A percentile compares a stretch with the other conserved stretches of the same genome.
Evolutionary conservation across 2,329 filamentous ascomycete genomes (phyloP).

Genomic region (Endothia cerciana): DNA sequence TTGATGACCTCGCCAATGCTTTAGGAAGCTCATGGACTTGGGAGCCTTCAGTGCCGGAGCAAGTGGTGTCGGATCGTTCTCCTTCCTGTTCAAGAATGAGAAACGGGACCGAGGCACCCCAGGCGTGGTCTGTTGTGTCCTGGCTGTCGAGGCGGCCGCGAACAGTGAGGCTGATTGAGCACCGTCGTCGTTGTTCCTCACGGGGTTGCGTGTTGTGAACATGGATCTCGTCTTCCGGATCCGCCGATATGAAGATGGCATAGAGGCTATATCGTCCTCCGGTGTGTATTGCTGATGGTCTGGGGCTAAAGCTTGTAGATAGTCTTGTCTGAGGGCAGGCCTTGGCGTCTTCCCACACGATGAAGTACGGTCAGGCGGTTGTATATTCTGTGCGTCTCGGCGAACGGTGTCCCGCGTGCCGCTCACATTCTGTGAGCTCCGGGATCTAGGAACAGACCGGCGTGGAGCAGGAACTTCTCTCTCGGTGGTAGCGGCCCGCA

Average conservation of each 20-base stretch:
- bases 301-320: constrained; percentile 43
- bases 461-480: constrained; percentile 1
- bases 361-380: constrained; percentile 20
- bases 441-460: constrained; percentile 13
- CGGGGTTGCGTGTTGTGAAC: constrained; percentile 43
- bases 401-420: constrained; percentile 1
- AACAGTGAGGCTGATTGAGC: neutral
- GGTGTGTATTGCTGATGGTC: constrained; percentile 50
- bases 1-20: constrained; percentile 36
- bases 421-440: constrained; percentile 19
- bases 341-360: constrained; percentile 23
- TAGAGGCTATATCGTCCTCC: constrained; percentile 53
- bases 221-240: constrained; percentile 61
- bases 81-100: constrained; percentile 33
- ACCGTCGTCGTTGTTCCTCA: constrained; percentile 25
- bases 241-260: constrained; percentile 52
- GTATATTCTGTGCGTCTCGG: constrained; percentile 5
- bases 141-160: neutral
- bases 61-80: constrained; percentile 36
- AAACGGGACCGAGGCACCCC: constrained; percentile 19
- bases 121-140: neutral
- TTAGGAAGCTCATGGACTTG: constrained; percentile 59
- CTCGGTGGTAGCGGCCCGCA: constrained; percentile 11
- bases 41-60: constrained; percentile 46
- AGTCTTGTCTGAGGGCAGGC: constrained; percentile 31